Conservation (phyloP, 2,329 filamentous ascomycete genomes). For the Fusarium sp. region DNA sequence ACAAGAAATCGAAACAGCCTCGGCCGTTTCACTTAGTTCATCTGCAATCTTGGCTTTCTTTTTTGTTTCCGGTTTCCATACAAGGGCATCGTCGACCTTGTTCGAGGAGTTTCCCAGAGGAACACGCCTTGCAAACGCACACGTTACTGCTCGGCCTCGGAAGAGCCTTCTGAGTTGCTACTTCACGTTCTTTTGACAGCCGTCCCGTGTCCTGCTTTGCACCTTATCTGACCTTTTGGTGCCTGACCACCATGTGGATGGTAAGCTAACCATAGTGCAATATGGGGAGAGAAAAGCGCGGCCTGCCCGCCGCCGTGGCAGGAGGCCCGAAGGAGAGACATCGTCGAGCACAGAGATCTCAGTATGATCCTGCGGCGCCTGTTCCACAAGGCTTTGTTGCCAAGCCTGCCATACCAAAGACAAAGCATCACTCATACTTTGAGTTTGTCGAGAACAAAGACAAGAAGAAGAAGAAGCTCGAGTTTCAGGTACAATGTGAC, state of each 20-base stretch:
- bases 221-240: slow-evolving; percentile 23
- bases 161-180: slow-evolving; percentile 34
- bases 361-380: slow-evolving; percentile 50
- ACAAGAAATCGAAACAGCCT: slow-evolving; percentile 31
- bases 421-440: slow-evolving; percentile 72
- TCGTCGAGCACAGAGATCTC: slow-evolving; percentile 48
- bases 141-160: slow-evolving; percentile 32
- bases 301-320: slow-evolving; percentile 45
- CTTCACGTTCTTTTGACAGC: slow-evolving; percentile 25
- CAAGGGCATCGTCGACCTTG: slow-evolving; percentile 12
- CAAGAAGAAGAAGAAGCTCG: slow-evolving; percentile 73
- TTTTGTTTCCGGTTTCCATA: slow-evolving; percentile 4
- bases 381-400: slow-evolving; percentile 52
- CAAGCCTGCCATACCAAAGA: slow-evolving; percentile 55
- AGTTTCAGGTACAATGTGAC: slow-evolving; percentile 65
- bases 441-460: slow-evolving; percentile 74
- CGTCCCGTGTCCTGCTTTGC: slow-evolving; percentile 16
- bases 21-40: slow-evolving; percentile 35
- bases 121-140: slow-evolving; percentile 14
- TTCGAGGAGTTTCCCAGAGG: slow-evolving; percentile 22
- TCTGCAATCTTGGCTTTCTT: slow-evolving; percentile 27
- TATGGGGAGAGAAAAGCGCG: slow-evolving; percentile 54
- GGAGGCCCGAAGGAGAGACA: slow-evolving; percentile 53
- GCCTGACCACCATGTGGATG: slow-evolving; percentile 38
- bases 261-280: slow-evolving; percentile 44